Conservation (phyloP, 2,329 filamentous ascomycete genomes). For the Teratosphaeria nubilosa region DNA sequence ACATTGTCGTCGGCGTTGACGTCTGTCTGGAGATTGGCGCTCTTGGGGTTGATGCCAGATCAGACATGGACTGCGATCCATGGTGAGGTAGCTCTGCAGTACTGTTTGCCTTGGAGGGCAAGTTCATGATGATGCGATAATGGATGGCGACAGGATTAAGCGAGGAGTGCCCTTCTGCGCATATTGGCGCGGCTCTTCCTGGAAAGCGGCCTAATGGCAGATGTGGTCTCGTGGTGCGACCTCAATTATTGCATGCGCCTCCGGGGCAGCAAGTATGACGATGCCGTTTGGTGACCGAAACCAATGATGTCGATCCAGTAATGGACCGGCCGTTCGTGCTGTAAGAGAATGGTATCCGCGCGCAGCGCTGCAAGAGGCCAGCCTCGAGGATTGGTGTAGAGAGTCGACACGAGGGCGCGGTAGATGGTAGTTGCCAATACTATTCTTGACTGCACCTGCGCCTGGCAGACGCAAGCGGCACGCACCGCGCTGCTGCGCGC, state of each 20-base stretch:
- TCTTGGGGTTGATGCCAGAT: not conserved
- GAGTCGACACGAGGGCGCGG: not conserved
- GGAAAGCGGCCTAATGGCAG: not conserved
- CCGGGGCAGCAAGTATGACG: not conserved
- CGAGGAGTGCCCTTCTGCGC: not conserved
- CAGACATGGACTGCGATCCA: not conserved
- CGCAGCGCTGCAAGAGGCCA: conserved; percentile 1
- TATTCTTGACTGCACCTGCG: conserved; percentile 1
- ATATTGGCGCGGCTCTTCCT: not conserved
- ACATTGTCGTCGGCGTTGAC: not conserved
- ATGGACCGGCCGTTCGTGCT: not conserved
- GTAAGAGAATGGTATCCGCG: not conserved
- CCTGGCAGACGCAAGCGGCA: not conserved
- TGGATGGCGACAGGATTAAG: not conserved
- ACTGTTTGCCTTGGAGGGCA: conserved; percentile 1
- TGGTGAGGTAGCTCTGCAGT: not conserved
- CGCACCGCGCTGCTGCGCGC: conserved; percentile 1
- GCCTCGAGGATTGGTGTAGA: not conserved
- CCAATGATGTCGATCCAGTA: not conserved
- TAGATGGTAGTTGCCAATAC: not conserved
- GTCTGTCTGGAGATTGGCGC: not conserved
- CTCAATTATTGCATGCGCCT: not conserved
- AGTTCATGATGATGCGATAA: not conserved
- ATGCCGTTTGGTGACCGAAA: not conserved
- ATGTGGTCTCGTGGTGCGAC: not conserved